These are phyloP conservation scores for Penicillium paneum DNA, from an alignment of 2,329 filamentous ascomycete genomes.

Conservation along the genomic window DNA sequence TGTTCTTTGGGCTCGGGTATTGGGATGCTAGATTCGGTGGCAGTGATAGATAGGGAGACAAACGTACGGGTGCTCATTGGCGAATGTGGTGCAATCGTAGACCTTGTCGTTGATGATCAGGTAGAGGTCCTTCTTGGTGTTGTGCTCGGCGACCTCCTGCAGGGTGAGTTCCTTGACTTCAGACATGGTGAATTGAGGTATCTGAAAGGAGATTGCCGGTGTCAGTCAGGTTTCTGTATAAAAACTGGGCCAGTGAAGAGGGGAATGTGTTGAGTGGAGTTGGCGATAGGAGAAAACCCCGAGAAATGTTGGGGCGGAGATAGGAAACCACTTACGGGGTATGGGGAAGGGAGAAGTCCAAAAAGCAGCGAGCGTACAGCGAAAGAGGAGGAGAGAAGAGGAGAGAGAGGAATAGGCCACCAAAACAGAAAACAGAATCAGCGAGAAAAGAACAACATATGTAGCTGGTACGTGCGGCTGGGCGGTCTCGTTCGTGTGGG, in stretches of 20 bases:
- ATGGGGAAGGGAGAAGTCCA: background rate
- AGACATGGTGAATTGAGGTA: constrained; percentile 46
- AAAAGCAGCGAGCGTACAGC: background rate
- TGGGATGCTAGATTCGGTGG: constrained; percentile 1
- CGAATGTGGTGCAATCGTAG: constrained; percentile 83
- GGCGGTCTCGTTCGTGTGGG: constrained; percentile 16
- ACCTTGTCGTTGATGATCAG: constrained; percentile 94
- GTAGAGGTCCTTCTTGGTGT: constrained; percentile 87
- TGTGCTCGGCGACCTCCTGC: constrained; percentile 79
- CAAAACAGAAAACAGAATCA: background rate
- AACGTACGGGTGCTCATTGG: constrained; percentile 91
- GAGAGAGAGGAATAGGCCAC: background rate
- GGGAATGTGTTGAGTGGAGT: constrained; percentile 6
- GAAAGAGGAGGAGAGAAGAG: background rate
- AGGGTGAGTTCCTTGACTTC: constrained; percentile 65
- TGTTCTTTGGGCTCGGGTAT: background rate
- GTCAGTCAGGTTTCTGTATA: background rate
- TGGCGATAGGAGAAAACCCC: constrained; percentile 4
- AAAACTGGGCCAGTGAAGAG: background rate
- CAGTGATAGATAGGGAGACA: background rate
- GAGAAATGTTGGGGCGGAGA: constrained; percentile 2
- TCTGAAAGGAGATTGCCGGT: background rate
- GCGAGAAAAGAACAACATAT: constrained; percentile 9
- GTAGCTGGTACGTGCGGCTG: constrained; percentile 10
- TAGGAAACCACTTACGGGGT: constrained; percentile 1